These are phyloP conservation scores for Cyberlindnera euphorbiiphila DNA, from an alignment of 805 yeast species.

Conservation along the genomic window DNA sequence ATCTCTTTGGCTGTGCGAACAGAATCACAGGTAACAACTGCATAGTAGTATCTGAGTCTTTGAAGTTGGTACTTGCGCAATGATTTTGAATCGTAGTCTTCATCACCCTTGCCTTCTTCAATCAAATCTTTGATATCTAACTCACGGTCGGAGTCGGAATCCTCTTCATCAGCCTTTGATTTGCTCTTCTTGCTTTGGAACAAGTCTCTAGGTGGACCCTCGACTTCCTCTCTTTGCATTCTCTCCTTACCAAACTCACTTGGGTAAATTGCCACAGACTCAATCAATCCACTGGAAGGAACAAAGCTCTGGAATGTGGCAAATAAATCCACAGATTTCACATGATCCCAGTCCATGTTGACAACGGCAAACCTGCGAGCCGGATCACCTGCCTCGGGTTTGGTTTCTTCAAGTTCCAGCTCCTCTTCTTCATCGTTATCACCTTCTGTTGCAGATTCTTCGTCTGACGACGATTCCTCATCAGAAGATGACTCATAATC, in stretches of 20 bases:
- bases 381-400: conserved; percentile 87
- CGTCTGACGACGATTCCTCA: conserved; percentile 36
- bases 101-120: conserved; percentile 77
- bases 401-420: conserved; percentile 52
- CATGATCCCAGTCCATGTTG: conserved; percentile 95
- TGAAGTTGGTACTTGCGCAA: conserved; percentile 90
- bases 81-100: conserved; percentile 79
- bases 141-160: conserved; percentile 48
- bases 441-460: conserved; percentile 40
- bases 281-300: conserved; percentile 68
- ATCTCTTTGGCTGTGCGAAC: conserved; percentile 67
- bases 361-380: conserved; percentile 82
- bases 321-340: conserved; percentile 81
- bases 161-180: conserved; percentile 35
- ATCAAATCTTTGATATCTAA: conserved; percentile 66
- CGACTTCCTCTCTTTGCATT: conserved; percentile 82
- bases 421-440: conserved; percentile 40
- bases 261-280: conserved; percentile 71
- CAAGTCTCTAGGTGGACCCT: conserved; percentile 89
- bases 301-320: conserved; percentile 85
- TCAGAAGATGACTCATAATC: conserved; percentile 39
- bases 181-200: conserved; percentile 39
- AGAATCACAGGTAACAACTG: conserved; percentile 80
- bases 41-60: conserved; percentile 88
- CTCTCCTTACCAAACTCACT: conserved; percentile 92